Base-by-base conservation (phyloP, 129 eudicot genomes). In the Escallonia rubra region DNA sequence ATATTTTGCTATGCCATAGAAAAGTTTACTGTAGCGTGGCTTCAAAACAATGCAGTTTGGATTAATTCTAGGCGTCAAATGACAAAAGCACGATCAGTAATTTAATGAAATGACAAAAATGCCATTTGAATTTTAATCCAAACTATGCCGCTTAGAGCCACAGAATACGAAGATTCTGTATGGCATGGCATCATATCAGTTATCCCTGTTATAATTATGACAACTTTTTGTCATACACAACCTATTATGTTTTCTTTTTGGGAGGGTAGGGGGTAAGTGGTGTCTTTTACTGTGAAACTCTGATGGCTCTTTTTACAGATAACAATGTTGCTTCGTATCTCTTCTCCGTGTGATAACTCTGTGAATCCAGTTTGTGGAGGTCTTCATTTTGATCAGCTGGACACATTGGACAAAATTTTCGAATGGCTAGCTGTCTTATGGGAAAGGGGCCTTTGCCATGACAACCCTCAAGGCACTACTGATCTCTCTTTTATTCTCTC, bases 361-460 rank as follows among this genome's bases (percentile, higher is more conserved):
- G 23, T 70, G 53, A 62, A 73, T 68, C 66, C 72, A 55, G 56
- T 13, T 70, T 64, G 69, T 66, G 85, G 64, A 72, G 82, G 77
- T 55, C 65, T 46, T 56, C n/a, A 46, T 64, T 61, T 49, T 52
- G 82, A 70, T 63, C 78, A 72, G 63, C 82, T 89, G 89, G 95
- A 76, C 67, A 81, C 84, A 46, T 59, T 81, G 55, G 79, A 79
- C 73, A 81, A 83, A 45, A 82, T 78, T 67, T 93, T 84, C 73
- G 78, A 76, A 61, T 89, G 99, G 96, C 71, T 94, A 76, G 83
- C 93, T 82, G 85, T 94, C 38, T 76, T 94, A 83, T 94, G 97
- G 99, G 88, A 82, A 66, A 86, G 90, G 42, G 99, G 97, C 59
- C 87, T 94, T 66, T 86, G 76, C 80, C 99, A 94, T 81, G 96